These are phyloP conservation scores for Kuraishia ogatae DNA, from an alignment of 805 yeast genomes.

Conservation along the genomic window DNA sequence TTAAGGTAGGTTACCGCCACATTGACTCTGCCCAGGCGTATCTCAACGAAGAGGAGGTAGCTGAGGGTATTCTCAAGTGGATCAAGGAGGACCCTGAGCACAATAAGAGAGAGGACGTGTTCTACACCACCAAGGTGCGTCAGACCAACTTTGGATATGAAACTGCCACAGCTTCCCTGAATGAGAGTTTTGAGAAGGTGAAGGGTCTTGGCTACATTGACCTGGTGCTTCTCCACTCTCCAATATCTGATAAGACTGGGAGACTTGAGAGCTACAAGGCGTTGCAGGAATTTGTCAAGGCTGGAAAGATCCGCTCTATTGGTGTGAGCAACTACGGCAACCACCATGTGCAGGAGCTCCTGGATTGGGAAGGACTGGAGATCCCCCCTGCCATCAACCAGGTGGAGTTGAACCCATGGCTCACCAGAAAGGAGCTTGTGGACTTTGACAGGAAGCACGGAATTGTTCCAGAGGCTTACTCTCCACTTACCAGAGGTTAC, in stretches of 20 bases:
- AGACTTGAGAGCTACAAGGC: slow-evolving; percentile 46
- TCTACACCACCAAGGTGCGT: slow-evolving; percentile 29
- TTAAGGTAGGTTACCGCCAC: slow-evolving; percentile 62
- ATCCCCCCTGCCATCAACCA: slow-evolving; percentile 39
- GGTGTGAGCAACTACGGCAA: slow-evolving; percentile 65
- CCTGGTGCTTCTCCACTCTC: slow-evolving; percentile 45
- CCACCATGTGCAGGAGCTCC: slow-evolving; percentile 45
- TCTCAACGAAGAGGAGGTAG: slow-evolving; percentile 53
- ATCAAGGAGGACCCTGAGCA: slow-evolving; percentile 13
- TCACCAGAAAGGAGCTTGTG: slow-evolving; percentile 33
- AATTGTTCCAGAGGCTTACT: slow-evolving; percentile 50
- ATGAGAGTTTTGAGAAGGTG: slow-evolving; percentile 29
- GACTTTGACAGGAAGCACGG: slow-evolving; percentile 34
- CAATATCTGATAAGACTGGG: slow-evolving; percentile 29
- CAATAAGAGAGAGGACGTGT: slow-evolving; percentile 26
- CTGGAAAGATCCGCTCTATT: slow-evolving; percentile 40
- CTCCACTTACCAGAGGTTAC: slow-evolving; percentile 53
- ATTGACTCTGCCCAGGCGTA: slow-evolving; percentile 65
- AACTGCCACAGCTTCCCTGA: slow-evolving; percentile 32
- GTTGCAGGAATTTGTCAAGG: slow-evolving; percentile 43
- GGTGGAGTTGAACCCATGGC: slow-evolving; percentile 43
- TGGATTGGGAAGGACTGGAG: slow-evolving; percentile 33
- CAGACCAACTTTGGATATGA: slow-evolving; percentile 24
- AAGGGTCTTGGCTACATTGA: slow-evolving; percentile 42
- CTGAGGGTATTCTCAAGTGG: slow-evolving; percentile 47